Percentiles rank a stretch among this genome's conserved stretches.
These are phyloP conservation scores for Vitis labrusca DNA, from an alignment of 164 flowering plant genomes.

Conservation along the genomic window DNA sequence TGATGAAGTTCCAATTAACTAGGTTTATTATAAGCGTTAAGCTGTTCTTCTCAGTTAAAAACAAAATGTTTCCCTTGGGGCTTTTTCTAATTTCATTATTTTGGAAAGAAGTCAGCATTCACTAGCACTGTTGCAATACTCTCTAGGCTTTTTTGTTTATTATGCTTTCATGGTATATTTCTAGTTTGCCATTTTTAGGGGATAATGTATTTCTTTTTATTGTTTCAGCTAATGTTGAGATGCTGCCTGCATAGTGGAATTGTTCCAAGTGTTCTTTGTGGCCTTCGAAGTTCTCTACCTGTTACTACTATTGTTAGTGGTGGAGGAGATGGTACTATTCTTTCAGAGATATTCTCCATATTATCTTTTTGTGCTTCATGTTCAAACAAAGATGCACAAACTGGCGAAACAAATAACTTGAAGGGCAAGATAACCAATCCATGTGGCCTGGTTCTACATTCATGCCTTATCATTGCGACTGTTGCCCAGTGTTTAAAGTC, in stretches of 20 bases:
- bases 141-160: not conserved
- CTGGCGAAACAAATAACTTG: constrained; percentile 40
- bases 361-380: constrained; percentile 58
- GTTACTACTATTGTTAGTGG: constrained; percentile 77
- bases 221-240: constrained; percentile 74
- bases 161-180: not conserved
- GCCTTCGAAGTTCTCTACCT: constrained; percentile 76
- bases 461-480: constrained; percentile 74
- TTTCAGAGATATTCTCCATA: constrained; percentile 78
- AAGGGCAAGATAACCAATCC: constrained; percentile 60
- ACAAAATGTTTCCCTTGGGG: too few species aligned
- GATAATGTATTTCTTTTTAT: not conserved
- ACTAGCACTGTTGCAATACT: too few species aligned
- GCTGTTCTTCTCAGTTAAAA: not conserved
- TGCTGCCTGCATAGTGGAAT: constrained; percentile 63
- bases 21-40: not conserved
- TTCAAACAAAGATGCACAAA: constrained; percentile 45
- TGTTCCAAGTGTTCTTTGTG: constrained; percentile 65
- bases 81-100: too few species aligned
- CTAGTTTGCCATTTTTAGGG: too few species aligned
- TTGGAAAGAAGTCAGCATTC: too few species aligned
- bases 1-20: not conserved
- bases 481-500: constrained; percentile 75
- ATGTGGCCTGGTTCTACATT: constrained; percentile 48
- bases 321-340: constrained; percentile 80